These are phyloP conservation scores for Gentiana macrophylla DNA, from an alignment of 257 asterid genomes.

Conservation along the genomic window DNA sequence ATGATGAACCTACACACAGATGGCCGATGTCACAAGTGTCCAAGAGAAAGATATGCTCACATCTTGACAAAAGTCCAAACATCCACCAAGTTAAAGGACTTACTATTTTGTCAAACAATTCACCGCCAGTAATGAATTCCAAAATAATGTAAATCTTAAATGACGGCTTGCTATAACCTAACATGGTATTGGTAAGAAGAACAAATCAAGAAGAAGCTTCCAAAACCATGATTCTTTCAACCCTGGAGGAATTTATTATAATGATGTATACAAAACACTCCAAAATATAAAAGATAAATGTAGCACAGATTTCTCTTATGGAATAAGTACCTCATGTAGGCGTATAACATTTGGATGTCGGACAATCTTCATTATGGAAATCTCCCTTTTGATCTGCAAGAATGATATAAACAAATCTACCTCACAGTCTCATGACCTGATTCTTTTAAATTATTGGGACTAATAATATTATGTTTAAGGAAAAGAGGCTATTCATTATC, in stretches of 20 bases:
- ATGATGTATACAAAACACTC: background rate
- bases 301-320: conserved; percentile 8
- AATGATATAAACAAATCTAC: conserved; percentile 11
- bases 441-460: too few relatives aligned
- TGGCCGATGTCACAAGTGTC: background rate
- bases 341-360: conserved; percentile 87
- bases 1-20: conserved; percentile 57
- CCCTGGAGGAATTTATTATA: background rate
- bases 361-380: conserved; percentile 94
- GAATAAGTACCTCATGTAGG: conserved; percentile 70
- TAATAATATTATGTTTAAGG: too few relatives aligned
- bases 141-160: conserved; percentile 93
- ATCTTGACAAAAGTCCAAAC: background rate
- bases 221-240: background rate
- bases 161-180: conserved; percentile 95
- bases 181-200: conserved; percentile 11
- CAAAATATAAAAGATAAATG: background rate
- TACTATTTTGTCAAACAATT: conserved; percentile 93
- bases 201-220: background rate
- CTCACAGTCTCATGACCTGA: too few relatives aligned
- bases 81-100: conserved; percentile 24
- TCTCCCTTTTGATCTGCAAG: conserved; percentile 92
- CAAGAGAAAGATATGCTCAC: background rate
- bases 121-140: conserved; percentile 98
- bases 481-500: too few relatives aligned